Evolutionary conservation across 2,329 filamentous ascomycete genomes (phyloP).

Genomic region (Microcyclospora pomicola): DNA sequence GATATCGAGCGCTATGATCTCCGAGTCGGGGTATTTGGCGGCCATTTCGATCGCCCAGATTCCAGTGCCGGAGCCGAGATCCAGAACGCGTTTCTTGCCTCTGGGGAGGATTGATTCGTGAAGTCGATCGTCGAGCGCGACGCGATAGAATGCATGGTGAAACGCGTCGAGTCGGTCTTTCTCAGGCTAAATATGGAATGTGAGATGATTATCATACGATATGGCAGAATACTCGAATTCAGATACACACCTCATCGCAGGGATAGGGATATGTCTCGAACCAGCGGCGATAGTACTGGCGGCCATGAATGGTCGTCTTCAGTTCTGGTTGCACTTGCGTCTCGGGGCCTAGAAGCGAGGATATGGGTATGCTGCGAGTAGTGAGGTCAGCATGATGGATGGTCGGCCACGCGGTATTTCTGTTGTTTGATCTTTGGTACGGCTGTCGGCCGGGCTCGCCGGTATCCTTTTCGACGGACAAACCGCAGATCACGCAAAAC

Average conservation of each 20-base stretch:
- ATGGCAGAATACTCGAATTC: background rate
- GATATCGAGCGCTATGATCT: slow-evolving; percentile 17
- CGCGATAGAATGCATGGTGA: slow-evolving; percentile 4
- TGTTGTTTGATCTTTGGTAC: no score
- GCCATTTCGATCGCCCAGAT: slow-evolving; percentile 86
- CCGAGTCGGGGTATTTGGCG: slow-evolving; percentile 36
- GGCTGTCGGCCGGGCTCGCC: no score
- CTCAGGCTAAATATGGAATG: slow-evolving; percentile 2
- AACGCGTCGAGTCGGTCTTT: slow-evolving; percentile 5
- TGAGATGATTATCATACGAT: background rate
- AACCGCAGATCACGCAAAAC: no score
- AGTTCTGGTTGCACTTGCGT: no score
- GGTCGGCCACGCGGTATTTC: no score
- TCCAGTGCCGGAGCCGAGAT: slow-evolving; percentile 72
- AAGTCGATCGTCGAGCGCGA: slow-evolving; percentile 1
- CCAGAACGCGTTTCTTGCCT: slow-evolving; percentile 36
- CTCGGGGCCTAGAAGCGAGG: no score
- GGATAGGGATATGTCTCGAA: slow-evolving; percentile 3
- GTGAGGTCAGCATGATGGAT: no score
- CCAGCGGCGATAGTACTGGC: no score
- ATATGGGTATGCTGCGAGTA: no score
- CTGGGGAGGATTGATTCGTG: background rate
- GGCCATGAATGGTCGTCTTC: no score
- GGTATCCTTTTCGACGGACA: no score
- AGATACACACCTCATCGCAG: slow-evolving; percentile 3